Conservation (phyloP, 2,329 filamentous ascomycete genomes). For the Ramularia collo-cygni region DNA sequence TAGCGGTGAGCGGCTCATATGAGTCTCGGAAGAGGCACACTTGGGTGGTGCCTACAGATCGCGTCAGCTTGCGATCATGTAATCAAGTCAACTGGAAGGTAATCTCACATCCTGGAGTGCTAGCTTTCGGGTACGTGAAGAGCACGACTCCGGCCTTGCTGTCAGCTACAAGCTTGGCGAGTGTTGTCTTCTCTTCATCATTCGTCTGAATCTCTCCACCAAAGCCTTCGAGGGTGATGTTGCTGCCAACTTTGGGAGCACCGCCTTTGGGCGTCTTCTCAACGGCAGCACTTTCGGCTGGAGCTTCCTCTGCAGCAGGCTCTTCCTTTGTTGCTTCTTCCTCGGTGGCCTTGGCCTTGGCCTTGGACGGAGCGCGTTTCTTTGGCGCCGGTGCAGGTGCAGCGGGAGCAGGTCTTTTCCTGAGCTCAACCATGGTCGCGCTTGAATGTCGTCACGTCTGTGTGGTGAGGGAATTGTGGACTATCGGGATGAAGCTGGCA, state of each 20-base stretch:
- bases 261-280: constrained; percentile 12
- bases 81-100: background rate
- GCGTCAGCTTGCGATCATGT: constrained; percentile 1
- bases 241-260: constrained; percentile 41
- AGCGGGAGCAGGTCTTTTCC: constrained; percentile 55
- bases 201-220: constrained; percentile 74
- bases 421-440: constrained; percentile 49
- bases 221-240: constrained; percentile 48
- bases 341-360: constrained; percentile 25
- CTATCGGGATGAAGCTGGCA: background rate
- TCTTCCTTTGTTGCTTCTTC: constrained; percentile 32
- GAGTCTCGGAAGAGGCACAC: constrained; percentile 88
- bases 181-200: constrained; percentile 69
- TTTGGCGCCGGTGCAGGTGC: constrained; percentile 43
- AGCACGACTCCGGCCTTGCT: constrained; percentile 82
- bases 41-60: constrained; percentile 74
- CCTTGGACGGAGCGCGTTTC: constrained; percentile 33
- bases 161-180: constrained; percentile 73
- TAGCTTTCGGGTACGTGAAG: constrained; percentile 94
- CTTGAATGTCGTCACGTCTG: no score
- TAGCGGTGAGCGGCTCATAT: constrained; percentile 66
- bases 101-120: constrained; percentile 86
- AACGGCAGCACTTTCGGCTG: constrained; percentile 7
- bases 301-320: constrained; percentile 28
- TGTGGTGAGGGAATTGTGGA: background rate